Evolutionary conservation across 345 rosid species (phyloP).

Genomic region (Camelina neglecta): DNA sequence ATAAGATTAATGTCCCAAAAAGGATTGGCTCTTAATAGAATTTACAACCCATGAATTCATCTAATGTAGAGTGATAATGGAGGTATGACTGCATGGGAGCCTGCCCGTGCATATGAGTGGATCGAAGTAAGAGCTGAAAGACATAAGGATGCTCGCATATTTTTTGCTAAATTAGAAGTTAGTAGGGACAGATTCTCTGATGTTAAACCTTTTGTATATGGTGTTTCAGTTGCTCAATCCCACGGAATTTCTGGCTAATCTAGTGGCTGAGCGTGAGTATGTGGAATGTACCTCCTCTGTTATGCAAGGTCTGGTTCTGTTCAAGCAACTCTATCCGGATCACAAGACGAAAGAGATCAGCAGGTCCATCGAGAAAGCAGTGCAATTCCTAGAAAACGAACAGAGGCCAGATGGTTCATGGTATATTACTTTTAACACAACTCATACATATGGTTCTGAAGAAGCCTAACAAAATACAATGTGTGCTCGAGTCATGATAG

Average conservation of each 20-base stretch:
- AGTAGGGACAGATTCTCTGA: background rate
- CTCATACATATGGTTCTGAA: background rate
- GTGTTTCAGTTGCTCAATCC: constrained; percentile 56
- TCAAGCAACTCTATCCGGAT: constrained; percentile 47
- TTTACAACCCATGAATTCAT: background rate
- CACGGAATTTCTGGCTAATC: constrained; percentile 48
- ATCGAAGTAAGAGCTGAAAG: constrained; percentile 45
- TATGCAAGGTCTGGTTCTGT: constrained; percentile 48
- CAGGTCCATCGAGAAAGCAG: constrained; percentile 38
- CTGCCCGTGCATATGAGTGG: constrained; percentile 59
- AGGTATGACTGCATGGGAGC: constrained; percentile 43
- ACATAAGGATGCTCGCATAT: no score
- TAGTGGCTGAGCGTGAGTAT: constrained; percentile 47
- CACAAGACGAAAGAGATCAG: constrained; percentile 51
- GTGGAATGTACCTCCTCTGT: constrained; percentile 62
- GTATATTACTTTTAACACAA: constrained; percentile 25
- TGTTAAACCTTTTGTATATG: background rate
- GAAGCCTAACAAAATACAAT: background rate
- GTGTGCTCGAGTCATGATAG: constrained; percentile 7
- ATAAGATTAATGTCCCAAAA: background rate
- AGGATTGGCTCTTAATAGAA: background rate
- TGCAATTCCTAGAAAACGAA: constrained; percentile 40
- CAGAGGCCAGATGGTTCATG: constrained; percentile 57
- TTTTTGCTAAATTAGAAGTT: background rate
- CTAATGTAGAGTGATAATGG: constrained; percentile 63